Base-by-base conservation (phyloP, 768 basidiomycete species). In the Phlebiopsis gigantea region DNA sequence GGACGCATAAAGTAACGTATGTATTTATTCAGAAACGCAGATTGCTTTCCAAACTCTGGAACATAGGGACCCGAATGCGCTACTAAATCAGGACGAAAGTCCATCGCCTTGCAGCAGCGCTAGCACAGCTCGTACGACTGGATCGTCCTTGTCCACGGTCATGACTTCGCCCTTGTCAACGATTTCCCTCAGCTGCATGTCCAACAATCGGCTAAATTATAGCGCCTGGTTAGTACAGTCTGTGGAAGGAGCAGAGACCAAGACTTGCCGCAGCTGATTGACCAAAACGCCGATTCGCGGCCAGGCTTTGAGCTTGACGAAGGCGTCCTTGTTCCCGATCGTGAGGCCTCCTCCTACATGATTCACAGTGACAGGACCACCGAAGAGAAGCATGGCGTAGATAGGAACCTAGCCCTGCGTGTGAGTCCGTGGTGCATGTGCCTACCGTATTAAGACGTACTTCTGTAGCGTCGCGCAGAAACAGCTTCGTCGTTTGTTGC, bases 221-320 rank as follows among this genome's bases (percentile, higher is more conserved):
- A n/a, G n/a, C n/a, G n/a, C n/a, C n/a, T n/a, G 2, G 3, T 26
- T 34, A 12, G 25, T 19, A 14, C 46, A 34, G 29, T 19, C 15
- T 12, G 9, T 43, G 22, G 22, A 24, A n/a, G 9, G 17, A 31
- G 22, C 25, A 14, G 5, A 22, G 24, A 17, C 4, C 29, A 15
- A 4, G 26, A 21, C 76, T 59, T 66, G 89, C 90, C 90, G 78
- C 10, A 94, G 72, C 61, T 93, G 90, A 65, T 93, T 93, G 42
- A 92, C 88, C 26, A 97, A 78, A 10, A 93, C 84, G 1, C 93
- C 93, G 48, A 96, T 95, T 8, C 93, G 80, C n/a, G 94, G 89
- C 82, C 87, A 90, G 0, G 92, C 90, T 55, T 78, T 82, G 59
- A 96, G 68, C 63, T 80, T 85, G 57, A 97, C 71, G 59, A 66